Base-by-base conservation (phyloP, 2,329 filamentous ascomycete species). In the Colletotrichum liaoningense region DNA sequence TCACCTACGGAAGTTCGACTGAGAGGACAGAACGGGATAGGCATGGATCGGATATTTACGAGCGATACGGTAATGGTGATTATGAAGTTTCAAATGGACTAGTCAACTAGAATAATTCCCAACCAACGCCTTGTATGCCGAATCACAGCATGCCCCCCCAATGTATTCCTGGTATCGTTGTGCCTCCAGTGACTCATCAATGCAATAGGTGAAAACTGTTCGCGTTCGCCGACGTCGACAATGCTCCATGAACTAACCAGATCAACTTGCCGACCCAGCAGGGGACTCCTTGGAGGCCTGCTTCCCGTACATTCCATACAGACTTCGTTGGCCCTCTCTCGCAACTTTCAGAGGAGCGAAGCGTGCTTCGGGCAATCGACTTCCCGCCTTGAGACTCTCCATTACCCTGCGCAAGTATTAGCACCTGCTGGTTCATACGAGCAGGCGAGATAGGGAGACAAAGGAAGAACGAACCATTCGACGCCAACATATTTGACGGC, bases 301-400 rank as follows among this genome's bases (percentile, higher is more conserved):
- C 11, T 63, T 63, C 7, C 30, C 68, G 35, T 67, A 90, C 77
- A 90, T 83, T 24, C 83, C 85, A 77, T 90, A 88, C 56, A 95
- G 90, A 81, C 92, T 93, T 75, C 84, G 84, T 80, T 95, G 93
- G 4, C 88, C 87, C 76, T 87, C 89, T 0, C 88, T 81, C 7
- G 90, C 91, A 63, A 93, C 81, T 77, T 89, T 91, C 76, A 93
- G 80, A 56, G 86, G 88, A 42, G 90, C 87, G 80, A 95, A 98
- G 66, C 89, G 86, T 33, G 91, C 88, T 83, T 98, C 95, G 0
- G 93, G 87, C 55, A 97, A 86, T 68, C 95, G 87, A 80, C 90
- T 94, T 3, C 92, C 93, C 1, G 89, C 91, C 76, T 93, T 93
- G 76, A 98, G 87, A 80, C 94, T 95, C 80, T 97, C 94, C n/a